Conservation (phyloP, 768 basidiomycete species). For the Suillus lakei region DNA sequence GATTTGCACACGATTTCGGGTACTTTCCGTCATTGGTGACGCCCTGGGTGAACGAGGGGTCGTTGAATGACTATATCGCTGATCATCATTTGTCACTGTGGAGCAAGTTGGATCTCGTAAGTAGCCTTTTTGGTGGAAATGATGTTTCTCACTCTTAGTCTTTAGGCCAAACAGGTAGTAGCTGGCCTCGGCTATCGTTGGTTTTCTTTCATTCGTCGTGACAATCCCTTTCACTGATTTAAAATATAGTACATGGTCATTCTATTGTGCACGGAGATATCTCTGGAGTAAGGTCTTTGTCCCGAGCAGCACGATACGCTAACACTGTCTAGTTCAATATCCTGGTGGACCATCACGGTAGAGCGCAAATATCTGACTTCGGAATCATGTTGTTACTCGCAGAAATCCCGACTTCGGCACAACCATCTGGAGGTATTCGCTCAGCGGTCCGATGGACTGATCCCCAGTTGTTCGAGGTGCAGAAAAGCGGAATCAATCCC, state of each 20-base stretch:
- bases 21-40: slow-evolving; percentile 26
- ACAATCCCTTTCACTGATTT: neutral
- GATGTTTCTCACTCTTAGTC: no score
- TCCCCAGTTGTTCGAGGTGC: slow-evolving; percentile 3
- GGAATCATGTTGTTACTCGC: slow-evolving; percentile 4
- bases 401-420: neutral
- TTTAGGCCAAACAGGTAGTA: slow-evolving; percentile 4
- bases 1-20: slow-evolving; percentile 24
- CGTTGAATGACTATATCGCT: slow-evolving; percentile 21
- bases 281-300: slow-evolving; percentile 6
- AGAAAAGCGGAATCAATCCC: neutral
- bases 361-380: slow-evolving; percentile 4
- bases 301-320: neutral
- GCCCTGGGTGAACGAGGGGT: slow-evolving; percentile 31
- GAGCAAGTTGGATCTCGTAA: slow-evolving; percentile 21
- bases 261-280: slow-evolving; percentile 12
- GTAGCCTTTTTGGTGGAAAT: neutral
- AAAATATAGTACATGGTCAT: slow-evolving; percentile 9
- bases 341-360: slow-evolving; percentile 3
- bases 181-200: slow-evolving; percentile 10
- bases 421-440: neutral
- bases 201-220: neutral
- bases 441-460: slow-evolving; percentile 11
- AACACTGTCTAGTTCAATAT: slow-evolving; percentile 7
- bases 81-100: slow-evolving; percentile 7